Conservation (phyloP, 2,329 filamentous ascomycete species). For the Colletotrichum spaethianum region DNA sequence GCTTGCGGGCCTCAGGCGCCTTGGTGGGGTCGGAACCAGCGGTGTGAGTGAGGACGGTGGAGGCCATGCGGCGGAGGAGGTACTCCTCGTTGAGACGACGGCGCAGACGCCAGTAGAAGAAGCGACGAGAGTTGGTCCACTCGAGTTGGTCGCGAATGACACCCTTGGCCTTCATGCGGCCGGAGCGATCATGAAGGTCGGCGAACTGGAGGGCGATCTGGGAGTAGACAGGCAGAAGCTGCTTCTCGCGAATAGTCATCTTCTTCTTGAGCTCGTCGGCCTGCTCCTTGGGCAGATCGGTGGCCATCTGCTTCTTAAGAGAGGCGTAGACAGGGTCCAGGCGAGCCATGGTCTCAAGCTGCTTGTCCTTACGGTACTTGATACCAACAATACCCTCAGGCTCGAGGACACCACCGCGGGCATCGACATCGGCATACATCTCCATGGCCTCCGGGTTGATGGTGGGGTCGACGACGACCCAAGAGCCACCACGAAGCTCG, state of each 20-base stretch:
- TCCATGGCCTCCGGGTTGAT: conserved; percentile 98
- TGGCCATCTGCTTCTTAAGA: conserved; percentile 83
- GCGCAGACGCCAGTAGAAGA: conserved; percentile 99
- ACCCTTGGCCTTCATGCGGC: conserved; percentile 98
- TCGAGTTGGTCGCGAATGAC: conserved; percentile 87
- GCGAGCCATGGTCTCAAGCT: conserved; percentile 97
- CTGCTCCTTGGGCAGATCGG: conserved; percentile 80
- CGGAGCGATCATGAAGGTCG: conserved; percentile 95
- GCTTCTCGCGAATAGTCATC: conserved; percentile 88
- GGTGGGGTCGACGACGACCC: conserved; percentile 98
- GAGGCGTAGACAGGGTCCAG: conserved; percentile 87
- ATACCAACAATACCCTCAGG: conserved; percentile 98
- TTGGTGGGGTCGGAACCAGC: conserved; percentile 55
- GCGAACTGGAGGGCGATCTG: conserved; percentile 98
- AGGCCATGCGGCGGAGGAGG: conserved; percentile 89
- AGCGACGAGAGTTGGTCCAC: conserved; percentile 92
- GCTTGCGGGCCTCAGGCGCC: conserved; percentile 69
- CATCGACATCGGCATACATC: conserved; percentile 97
- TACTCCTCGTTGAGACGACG: conserved; percentile 97
- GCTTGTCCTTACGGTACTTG: conserved; percentile 98
- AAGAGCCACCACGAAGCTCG: conserved; percentile 98
- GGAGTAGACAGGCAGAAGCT: conserved; percentile 90
- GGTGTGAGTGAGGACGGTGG: conserved; percentile 54
- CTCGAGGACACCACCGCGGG: conserved; percentile 96
- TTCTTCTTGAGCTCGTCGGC: conserved; percentile 84